Conservation (phyloP, 176 grass and related monocot genomes). For the Cymbopogon citratus region DNA sequence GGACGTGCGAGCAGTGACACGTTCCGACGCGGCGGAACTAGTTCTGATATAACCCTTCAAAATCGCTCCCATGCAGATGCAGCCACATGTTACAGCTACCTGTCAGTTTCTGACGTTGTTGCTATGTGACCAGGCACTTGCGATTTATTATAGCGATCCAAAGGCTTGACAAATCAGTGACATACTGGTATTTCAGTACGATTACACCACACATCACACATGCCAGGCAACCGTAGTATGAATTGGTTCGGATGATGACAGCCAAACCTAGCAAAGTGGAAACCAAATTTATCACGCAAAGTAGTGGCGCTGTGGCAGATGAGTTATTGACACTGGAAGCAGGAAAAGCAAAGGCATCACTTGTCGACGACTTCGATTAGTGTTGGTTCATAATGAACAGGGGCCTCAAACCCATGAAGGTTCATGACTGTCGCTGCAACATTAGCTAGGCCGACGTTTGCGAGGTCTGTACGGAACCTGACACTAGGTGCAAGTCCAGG, state of each 20-base stretch:
- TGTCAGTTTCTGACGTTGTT: background rate
- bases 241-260: background rate
- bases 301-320: no score
- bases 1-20: background rate
- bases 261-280: background rate
- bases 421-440: slow-evolving; percentile 83
- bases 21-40: background rate
- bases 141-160: background rate
- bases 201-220: background rate
- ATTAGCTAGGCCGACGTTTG: slow-evolving; percentile 60
- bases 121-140: background rate
- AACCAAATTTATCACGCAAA: background rate
- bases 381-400: slow-evolving; percentile 59
- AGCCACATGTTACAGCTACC: background rate
- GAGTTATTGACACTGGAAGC: background rate
- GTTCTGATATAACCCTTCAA: background rate
- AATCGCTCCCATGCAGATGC: background rate
- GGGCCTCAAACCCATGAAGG: slow-evolving; percentile 74
- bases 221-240: background rate
- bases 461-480: slow-evolving; percentile 52
- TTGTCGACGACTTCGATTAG: slow-evolving; percentile 53
- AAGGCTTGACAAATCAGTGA: background rate
- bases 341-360: background rate
- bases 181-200: background rate
- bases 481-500: slow-evolving; percentile 57